A percentile compares a stretch with the other conserved stretches of the same genome.
phyloP scores from a whole-genome alignment of 179 eudicot genomes.

The Carnegiea gigantea region DNA sequence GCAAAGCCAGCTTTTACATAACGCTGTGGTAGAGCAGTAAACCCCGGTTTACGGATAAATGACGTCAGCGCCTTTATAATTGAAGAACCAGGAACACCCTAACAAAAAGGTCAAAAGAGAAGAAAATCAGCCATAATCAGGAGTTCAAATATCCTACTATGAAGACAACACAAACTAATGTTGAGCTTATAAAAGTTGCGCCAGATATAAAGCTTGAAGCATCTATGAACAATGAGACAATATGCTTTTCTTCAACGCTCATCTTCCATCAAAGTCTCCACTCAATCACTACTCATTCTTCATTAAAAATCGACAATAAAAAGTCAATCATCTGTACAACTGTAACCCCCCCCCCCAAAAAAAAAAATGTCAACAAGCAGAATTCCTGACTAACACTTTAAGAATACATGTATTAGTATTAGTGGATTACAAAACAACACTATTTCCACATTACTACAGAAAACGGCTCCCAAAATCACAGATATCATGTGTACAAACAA shows the following conservation, averaged over 20 bases:
- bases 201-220: not conserved
- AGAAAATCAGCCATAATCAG: conserved; percentile 5
- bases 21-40: conserved; percentile 61
- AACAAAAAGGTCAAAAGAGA: conserved; percentile 15
- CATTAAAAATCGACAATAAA: not conserved
- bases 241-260: not conserved
- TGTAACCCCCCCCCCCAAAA: no score
- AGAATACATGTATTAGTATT: not conserved
- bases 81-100: conserved; percentile 79
- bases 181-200: not conserved
- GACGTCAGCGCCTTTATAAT: conserved; percentile 54
- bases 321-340: not conserved
- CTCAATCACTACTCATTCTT: not conserved
- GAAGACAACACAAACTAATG: not conserved
- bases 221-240: not conserved
- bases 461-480: not conserved
- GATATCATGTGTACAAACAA: not conserved
- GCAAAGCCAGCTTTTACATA: conserved; percentile 74
- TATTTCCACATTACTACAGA: not conserved
- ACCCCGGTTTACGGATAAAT: conserved; percentile 58
- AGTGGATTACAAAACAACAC: not conserved
- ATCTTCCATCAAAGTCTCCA: not conserved
- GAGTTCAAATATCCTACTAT: not conserved
- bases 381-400: not conserved
- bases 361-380: not conserved